phyloP scores from a whole-genome alignment of 306 rosid species.

The Geum urbanum region DNA sequence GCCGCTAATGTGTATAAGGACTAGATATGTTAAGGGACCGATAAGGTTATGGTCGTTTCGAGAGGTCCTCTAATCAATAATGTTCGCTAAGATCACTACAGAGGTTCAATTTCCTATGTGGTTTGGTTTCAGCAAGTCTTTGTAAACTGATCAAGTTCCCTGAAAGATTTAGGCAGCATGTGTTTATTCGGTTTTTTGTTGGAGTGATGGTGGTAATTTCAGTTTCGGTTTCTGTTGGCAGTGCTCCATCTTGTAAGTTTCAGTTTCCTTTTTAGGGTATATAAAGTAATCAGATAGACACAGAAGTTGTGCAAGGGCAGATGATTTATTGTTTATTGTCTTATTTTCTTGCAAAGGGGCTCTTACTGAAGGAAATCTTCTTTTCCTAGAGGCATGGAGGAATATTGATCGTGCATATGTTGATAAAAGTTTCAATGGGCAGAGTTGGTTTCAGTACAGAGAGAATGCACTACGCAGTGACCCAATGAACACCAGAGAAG shows the following conservation, averaged over 20 bases:
- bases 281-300: background rate
- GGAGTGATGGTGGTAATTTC: constrained; percentile 74
- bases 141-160: constrained; percentile 30
- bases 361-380: constrained; percentile 78
- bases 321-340: background rate
- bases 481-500: constrained; percentile 82
- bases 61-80: constrained; percentile 19
- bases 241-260: constrained; percentile 56
- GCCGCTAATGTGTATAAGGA: constrained; percentile 14
- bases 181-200: constrained; percentile 43
- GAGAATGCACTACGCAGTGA: constrained; percentile 82
- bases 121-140: constrained; percentile 39
- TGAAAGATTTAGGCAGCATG: constrained; percentile 35
- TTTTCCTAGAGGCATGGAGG: constrained; percentile 97
- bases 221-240: constrained; percentile 52
- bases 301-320: background rate
- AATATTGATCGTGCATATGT: constrained; percentile 89
- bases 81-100: constrained; percentile 31
- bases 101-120: constrained; percentile 27
- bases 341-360: constrained; percentile 42
- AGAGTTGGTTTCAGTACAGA: constrained; percentile 95
- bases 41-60: constrained; percentile 22
- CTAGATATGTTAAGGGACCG: background rate
- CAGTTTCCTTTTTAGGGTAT: constrained; percentile 23
- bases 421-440: constrained; percentile 88